Conservation (phyloP, 2,329 filamentous ascomycete species). For the Acephala macrosclerotiorum region DNA sequence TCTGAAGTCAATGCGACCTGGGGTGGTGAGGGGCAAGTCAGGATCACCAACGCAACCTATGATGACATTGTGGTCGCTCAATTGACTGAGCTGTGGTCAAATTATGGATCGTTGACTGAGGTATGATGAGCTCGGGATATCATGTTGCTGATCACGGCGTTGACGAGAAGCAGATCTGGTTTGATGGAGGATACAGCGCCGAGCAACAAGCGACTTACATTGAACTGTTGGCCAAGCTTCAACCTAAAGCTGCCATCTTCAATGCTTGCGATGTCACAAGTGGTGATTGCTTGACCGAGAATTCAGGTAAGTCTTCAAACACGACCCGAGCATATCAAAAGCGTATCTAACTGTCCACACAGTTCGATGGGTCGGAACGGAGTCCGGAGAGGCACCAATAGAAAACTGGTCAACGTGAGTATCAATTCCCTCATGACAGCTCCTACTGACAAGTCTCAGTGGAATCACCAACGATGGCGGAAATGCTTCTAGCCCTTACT, state of each 20-base stretch:
- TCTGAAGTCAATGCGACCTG: not conserved
- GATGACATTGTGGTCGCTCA: conserved; percentile 1
- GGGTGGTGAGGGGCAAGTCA: not conserved
- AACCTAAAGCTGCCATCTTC: conserved; percentile 1
- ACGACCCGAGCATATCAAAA: not conserved
- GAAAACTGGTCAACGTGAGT: conserved; percentile 4
- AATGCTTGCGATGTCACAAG: conserved; percentile 1
- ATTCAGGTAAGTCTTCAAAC: not conserved
- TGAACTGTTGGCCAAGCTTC: not conserved
- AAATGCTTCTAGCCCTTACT: not conserved
- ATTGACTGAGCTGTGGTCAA: not conserved
- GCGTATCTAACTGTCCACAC: not conserved
- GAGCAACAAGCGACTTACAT: not conserved
- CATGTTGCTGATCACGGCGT: not conserved
- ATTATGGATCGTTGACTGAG: conserved; percentile 3
- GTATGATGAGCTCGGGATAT: not conserved
- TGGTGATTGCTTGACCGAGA: not conserved
- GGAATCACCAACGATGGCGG: conserved; percentile 8
- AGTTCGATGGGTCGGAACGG: conserved; percentile 5
- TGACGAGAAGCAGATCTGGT: not conserved
- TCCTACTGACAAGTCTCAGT: not conserved
- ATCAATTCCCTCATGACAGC: not conserved
- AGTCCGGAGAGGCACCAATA: not conserved
- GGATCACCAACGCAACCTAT: not conserved
- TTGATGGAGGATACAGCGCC: conserved; percentile 1